phyloP scores from a whole-genome alignment of 2,329 filamentous ascomycete genomes.

The Sphaerostilbella broomeana region DNA sequence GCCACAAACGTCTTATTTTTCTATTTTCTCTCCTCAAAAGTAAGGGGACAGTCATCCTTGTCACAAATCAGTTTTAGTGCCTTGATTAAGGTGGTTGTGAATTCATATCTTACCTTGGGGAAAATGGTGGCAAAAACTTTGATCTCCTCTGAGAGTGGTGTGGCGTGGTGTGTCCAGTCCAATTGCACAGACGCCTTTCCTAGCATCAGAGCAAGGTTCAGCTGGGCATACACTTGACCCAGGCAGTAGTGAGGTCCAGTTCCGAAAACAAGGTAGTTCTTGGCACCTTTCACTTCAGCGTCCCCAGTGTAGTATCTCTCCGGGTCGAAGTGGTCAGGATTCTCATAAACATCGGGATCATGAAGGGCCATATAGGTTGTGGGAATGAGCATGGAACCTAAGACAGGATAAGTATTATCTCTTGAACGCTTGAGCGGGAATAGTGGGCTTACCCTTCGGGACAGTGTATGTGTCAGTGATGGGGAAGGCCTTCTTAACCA shows the following conservation, averaged over 20 bases:
- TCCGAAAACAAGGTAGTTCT: constrained; percentile 97
- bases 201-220: constrained; percentile 83
- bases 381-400: constrained; percentile 86
- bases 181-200: constrained; percentile 83
- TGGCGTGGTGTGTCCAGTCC: constrained; percentile 86
- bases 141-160: constrained; percentile 81
- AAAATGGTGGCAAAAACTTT: constrained; percentile 99
- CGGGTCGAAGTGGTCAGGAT: constrained; percentile 82
- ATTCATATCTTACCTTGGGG: constrained; percentile 67
- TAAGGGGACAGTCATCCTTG: constrained; percentile 77
- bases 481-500: constrained; percentile 92
- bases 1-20: background rate
- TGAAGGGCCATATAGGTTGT: constrained; percentile 86
- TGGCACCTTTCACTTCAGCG: constrained; percentile 75
- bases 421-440: too few relatives aligned
- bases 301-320: constrained; percentile 87
- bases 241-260: constrained; percentile 95
- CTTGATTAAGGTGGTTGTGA: background rate
- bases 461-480: constrained; percentile 84
- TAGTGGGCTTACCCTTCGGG: constrained; percentile 60
- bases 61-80: background rate
- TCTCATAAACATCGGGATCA: constrained; percentile 85
- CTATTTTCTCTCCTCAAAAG: constrained; percentile 54
- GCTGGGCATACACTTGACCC: constrained; percentile 83
- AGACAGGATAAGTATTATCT: too few relatives aligned